Evolutionary conservation across 768 basidiomycete genomes (phyloP).

Genomic region (Lactarius trivialis): DNA sequence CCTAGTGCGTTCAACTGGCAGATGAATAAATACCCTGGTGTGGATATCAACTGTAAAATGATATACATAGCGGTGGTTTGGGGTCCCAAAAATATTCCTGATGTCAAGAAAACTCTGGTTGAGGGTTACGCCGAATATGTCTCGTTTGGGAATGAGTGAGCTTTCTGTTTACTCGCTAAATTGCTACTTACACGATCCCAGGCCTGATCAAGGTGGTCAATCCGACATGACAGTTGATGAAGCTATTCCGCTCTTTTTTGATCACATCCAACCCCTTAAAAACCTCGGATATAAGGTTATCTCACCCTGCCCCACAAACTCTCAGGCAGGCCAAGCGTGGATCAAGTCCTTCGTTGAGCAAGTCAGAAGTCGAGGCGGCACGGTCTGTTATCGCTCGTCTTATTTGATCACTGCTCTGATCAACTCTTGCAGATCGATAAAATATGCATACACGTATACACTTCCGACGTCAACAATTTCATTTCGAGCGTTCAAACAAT

Average conservation of each 20-base stretch:
- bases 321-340: conserved; percentile 56
- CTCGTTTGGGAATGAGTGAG: conserved; percentile 73
- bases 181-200: conserved; percentile 28
- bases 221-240: conserved; percentile 47
- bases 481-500: no score
- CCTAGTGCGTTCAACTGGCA: conserved; percentile 62
- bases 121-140: conserved; percentile 45
- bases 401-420: neutral
- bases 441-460: conserved; percentile 68
- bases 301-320: conserved; percentile 65
- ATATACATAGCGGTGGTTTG: conserved; percentile 63
- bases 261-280: conserved; percentile 54
- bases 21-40: conserved; percentile 38
- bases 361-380: conserved; percentile 41
- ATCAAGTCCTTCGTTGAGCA: conserved; percentile 47
- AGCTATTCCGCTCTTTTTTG: conserved; percentile 52
- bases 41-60: conserved; percentile 37
- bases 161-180: conserved; percentile 29
- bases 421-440: conserved; percentile 41
- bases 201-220: conserved; percentile 62
- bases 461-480: conserved; percentile 46
- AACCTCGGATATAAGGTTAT: conserved; percentile 49
- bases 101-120: conserved; percentile 43
- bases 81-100: conserved; percentile 46
- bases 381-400: conserved; percentile 30